Percentiles rank a stretch among this genome's conserved stretches.
Evolutionary conservation across 148 eudicot species (phyloP).

Genomic region (Fagopyrum tataricum): DNA sequence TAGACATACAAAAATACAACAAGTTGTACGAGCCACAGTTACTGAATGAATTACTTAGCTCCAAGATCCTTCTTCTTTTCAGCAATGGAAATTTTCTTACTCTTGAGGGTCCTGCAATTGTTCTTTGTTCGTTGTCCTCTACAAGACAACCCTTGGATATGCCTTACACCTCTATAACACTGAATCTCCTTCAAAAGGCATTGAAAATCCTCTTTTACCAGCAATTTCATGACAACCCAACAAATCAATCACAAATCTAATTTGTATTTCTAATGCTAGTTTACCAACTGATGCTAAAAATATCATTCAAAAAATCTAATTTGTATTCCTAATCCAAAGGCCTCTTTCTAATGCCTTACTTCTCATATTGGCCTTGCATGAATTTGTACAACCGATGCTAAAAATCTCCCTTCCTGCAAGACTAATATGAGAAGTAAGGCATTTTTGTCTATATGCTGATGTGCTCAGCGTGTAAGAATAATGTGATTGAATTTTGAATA

Average conservation of each 20-base stretch:
- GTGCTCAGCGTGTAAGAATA: too few relatives aligned
- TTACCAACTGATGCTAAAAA: too few relatives aligned
- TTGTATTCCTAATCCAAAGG: too few relatives aligned
- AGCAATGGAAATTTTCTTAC: slow-evolving; percentile 42
- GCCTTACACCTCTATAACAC: slow-evolving; percentile 62
- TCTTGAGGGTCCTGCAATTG: slow-evolving; percentile 58
- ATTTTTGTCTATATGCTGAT: too few relatives aligned
- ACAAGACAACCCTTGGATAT: slow-evolving; percentile 48
- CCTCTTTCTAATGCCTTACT: too few relatives aligned
- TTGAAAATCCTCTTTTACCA: slow-evolving; percentile 49
- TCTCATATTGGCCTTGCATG: too few relatives aligned
- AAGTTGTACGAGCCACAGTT: not conserved
- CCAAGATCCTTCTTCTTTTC: slow-evolving; percentile 62
- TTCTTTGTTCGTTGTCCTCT: slow-evolving; percentile 59
- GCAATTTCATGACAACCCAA: not conserved
- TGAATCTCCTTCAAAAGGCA: slow-evolving; percentile 53
- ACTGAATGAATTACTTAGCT: slow-evolving; percentile 16
- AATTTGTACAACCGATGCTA: too few relatives aligned
- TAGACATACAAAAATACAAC: slow-evolving; percentile 6
- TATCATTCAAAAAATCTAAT: too few relatives aligned
- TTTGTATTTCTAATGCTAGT: too few relatives aligned
- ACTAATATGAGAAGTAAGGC: too few relatives aligned
- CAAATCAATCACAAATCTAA: not conserved
- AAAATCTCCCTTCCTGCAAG: too few relatives aligned
- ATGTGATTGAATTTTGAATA: too few relatives aligned